Conservation (phyloP, 2,329 filamentous ascomycete species). For the Fusarium austroafricanum region DNA sequence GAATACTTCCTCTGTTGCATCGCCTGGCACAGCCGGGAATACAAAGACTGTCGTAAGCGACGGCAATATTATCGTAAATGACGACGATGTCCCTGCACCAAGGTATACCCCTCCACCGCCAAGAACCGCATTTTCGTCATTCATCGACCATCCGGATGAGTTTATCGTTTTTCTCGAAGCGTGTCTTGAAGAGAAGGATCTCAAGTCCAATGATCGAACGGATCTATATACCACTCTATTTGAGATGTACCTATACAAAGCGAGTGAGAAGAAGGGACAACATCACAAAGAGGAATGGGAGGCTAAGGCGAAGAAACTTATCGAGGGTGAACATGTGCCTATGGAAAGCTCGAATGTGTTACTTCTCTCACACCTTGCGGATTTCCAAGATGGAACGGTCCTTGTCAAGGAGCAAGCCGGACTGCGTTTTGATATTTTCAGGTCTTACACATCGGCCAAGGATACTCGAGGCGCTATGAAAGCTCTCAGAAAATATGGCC, state of each 20-base stretch:
- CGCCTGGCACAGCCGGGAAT: conserved; percentile 63
- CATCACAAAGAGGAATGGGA: conserved; percentile 84
- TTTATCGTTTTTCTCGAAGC: conserved; percentile 95
- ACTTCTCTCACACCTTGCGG: conserved; percentile 88
- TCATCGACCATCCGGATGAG: conserved; percentile 91
- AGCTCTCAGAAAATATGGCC: conserved; percentile 90
- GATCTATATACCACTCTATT: conserved; percentile 96
- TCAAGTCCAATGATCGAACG: conserved; percentile 80
- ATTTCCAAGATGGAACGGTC: conserved; percentile 90
- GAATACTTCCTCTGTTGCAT: conserved; percentile 69
- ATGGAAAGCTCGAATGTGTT: conserved; percentile 97
- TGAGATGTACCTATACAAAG: conserved; percentile 96
- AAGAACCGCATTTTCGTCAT: conserved; percentile 91
- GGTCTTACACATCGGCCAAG: conserved; percentile 91
- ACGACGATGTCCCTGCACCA: conserved; percentile 58
- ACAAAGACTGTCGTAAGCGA: conserved; percentile 64
- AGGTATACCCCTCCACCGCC: conserved; percentile 85
- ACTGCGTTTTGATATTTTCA: conserved; percentile 93
- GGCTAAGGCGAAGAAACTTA: conserved; percentile 86
- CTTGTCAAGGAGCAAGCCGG: conserved; percentile 95
- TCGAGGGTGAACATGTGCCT: conserved; percentile 81
- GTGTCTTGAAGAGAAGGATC: conserved; percentile 76
- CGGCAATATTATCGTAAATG: conserved; percentile 61
- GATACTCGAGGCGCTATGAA: conserved; percentile 92
- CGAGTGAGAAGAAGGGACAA: conserved; percentile 77